Evolutionary conservation across 1,139 yeast genomes (phyloP).

Genomic region (Komagataea norvegica): DNA sequence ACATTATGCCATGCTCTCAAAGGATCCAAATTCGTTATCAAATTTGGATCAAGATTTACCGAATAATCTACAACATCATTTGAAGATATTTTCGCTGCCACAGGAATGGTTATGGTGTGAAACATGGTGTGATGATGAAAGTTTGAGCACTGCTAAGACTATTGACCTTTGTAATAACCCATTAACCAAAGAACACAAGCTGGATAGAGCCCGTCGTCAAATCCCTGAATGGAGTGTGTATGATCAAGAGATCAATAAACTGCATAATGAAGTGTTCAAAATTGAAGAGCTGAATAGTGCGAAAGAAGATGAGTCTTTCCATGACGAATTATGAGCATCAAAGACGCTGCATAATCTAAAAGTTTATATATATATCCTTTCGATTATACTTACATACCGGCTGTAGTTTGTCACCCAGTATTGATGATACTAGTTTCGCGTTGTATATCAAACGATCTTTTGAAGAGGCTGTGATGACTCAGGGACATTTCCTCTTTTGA

Average conservation of each 20-base stretch:
- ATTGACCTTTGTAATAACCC: constrained; percentile 85
- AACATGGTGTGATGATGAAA: constrained; percentile 80
- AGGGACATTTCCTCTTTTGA: too few species aligned
- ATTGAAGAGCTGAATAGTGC: neutral
- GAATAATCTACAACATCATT: constrained; percentile 65
- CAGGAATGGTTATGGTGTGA: constrained; percentile 93
- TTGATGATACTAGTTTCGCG: too few species aligned
- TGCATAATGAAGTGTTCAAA: constrained; percentile 23
- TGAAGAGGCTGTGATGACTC: too few species aligned
- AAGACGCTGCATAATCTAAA: neutral
- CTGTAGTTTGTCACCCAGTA: too few species aligned
- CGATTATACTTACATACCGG: too few species aligned
- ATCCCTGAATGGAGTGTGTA: constrained; percentile 73
- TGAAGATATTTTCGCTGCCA: constrained; percentile 69
- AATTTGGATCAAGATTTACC: constrained; percentile 91
- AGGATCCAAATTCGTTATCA: constrained; percentile 72
- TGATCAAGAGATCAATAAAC: constrained; percentile 45
- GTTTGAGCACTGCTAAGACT: constrained; percentile 59
- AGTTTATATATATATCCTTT: too few species aligned
- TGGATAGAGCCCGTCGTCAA: constrained; percentile 68
- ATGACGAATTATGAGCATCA: constrained; percentile 13
- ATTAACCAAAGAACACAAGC: constrained; percentile 68
- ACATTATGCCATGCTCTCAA: constrained; percentile 81
- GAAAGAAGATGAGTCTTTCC: neutral
- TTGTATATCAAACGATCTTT: too few species aligned